phyloP scores from a whole-genome alignment of 2,329 filamentous ascomycete genomes.

The Fusarium verrucosum region DNA sequence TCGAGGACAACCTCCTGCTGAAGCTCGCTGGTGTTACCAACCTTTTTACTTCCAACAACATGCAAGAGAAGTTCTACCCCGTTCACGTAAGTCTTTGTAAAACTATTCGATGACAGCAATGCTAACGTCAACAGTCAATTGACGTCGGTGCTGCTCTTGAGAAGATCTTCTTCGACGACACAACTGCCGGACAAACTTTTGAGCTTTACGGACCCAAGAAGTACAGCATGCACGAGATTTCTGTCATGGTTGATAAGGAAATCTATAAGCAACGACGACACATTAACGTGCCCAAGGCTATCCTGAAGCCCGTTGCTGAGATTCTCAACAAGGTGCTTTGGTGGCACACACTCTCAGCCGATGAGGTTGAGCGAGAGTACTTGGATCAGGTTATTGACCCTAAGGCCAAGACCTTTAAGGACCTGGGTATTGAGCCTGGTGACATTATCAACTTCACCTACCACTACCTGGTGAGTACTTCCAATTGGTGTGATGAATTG shows the following conservation, averaged over 20 bases:
- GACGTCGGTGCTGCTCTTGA: slow-evolving; percentile 92
- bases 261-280: slow-evolving; percentile 90
- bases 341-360: slow-evolving; percentile 85
- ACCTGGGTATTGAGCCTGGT: slow-evolving; percentile 87
- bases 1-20: slow-evolving; percentile 91
- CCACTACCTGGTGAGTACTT: slow-evolving; percentile 82
- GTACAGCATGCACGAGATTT: slow-evolving; percentile 89
- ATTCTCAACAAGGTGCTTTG: slow-evolving; percentile 84
- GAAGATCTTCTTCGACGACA: slow-evolving; percentile 89
- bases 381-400: slow-evolving; percentile 92
- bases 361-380: slow-evolving; percentile 91
- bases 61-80: slow-evolving; percentile 90
- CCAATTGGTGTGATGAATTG: neutral
- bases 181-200: slow-evolving; percentile 87
- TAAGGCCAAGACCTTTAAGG: slow-evolving; percentile 92
- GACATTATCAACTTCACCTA: slow-evolving; percentile 89
- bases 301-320: slow-evolving; percentile 79
- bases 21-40: slow-evolving; percentile 83
- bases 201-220: slow-evolving; percentile 95
- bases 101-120: neutral
- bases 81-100: slow-evolving; percentile 77
- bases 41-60: slow-evolving; percentile 88
- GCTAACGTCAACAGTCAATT: slow-evolving; percentile 68
- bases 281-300: slow-evolving; percentile 85
- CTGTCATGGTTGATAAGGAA: slow-evolving; percentile 87